Evolutionary conservation across 225 moss, liverwort and hornwort genomes (phyloP), one percentile per base, ranked within the genome.

Genomic region (Neckera pumila): DNA sequence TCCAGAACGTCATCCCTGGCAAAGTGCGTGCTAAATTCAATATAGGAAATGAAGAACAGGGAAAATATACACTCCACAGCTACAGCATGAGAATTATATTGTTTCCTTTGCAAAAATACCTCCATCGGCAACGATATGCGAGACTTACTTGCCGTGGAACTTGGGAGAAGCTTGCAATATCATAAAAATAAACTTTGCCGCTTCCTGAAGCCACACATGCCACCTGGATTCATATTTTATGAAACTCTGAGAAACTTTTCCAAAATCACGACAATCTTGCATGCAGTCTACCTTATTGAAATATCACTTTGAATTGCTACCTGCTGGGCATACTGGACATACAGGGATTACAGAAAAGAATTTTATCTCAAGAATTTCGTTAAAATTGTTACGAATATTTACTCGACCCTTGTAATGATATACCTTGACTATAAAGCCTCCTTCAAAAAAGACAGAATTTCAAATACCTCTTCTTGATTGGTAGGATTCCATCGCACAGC

Each of bases 401-500:
- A 54, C 62, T 73, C 15, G 10, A 86, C 56, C 49, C 23, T 87
- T 74, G 36, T 40, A 57, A 62, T 79, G 30, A 34, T 82, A 60
- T 38, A 82, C 63, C 66, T 89, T 13, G 74, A 72, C 63, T 81
- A 63, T 26, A 67, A 79, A 73, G 22, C 33, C 70, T 70, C n/a
- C 25, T 45, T 47, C 12, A n/a, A 6, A n/a, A n/a, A 90, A 61
- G 33, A 34, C 47, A 81, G 40, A 79, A 90, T 76, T 62, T 59
- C 65, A 75, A 86, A 58, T 94, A 98, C 98, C 93, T 98, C 98
- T 76, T 96, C 95, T 90, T 96, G 94, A 86, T 98, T 96, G 67
- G 83, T 82, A 70, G 98, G 98, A 93, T 98, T 98, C 98, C 98
- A 98, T 80, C 91, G 93, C 81, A 96, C 89, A 89, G 96, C 90